phyloP scores from a whole-genome alignment of 2,329 filamentous ascomycete genomes.

The Penicillium sp. region DNA sequence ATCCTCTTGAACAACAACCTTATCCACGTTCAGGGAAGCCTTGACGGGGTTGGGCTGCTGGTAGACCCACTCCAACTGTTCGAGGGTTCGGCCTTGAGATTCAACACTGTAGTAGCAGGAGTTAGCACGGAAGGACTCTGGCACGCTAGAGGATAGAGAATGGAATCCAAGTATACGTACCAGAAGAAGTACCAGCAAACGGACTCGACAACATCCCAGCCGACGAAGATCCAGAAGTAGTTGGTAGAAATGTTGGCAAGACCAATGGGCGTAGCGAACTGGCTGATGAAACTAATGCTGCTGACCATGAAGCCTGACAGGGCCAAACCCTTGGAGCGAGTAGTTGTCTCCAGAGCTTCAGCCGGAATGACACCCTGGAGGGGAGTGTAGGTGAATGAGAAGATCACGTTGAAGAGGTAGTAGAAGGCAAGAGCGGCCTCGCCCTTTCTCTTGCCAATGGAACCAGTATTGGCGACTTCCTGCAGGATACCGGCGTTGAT shows the following conservation, averaged over 20 bases:
- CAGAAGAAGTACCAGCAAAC: constrained; percentile 47
- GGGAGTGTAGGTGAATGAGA: constrained; percentile 51
- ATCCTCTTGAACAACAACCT: constrained; percentile 46
- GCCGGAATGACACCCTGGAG: constrained; percentile 49
- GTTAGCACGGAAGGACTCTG: background rate
- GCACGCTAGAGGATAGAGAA: background rate
- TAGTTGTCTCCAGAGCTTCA: constrained; percentile 50
- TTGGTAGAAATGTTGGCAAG: constrained; percentile 41
- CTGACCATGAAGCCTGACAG: constrained; percentile 46
- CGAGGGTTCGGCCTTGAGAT: constrained; percentile 50
- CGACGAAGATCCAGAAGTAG: constrained; percentile 47
- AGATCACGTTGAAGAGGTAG: constrained; percentile 51
- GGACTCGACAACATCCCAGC: constrained; percentile 47
- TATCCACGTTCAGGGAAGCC: constrained; percentile 48
- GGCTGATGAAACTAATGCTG: constrained; percentile 49
- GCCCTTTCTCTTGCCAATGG: constrained; percentile 38
- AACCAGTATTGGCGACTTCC: constrained; percentile 30
- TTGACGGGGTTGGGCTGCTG: constrained; percentile 51
- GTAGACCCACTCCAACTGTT: constrained; percentile 52
- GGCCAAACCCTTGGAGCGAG: constrained; percentile 49
- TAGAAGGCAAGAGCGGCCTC: constrained; percentile 48
- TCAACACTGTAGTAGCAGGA: constrained; percentile 40
- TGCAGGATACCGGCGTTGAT: constrained; percentile 47
- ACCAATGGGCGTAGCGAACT: constrained; percentile 48
- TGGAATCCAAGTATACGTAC: constrained; percentile 28